These are phyloP conservation scores for Fomitopsis palustris DNA, from an alignment of 1,284 basidiomycete species.

Conservation along the genomic window DNA sequence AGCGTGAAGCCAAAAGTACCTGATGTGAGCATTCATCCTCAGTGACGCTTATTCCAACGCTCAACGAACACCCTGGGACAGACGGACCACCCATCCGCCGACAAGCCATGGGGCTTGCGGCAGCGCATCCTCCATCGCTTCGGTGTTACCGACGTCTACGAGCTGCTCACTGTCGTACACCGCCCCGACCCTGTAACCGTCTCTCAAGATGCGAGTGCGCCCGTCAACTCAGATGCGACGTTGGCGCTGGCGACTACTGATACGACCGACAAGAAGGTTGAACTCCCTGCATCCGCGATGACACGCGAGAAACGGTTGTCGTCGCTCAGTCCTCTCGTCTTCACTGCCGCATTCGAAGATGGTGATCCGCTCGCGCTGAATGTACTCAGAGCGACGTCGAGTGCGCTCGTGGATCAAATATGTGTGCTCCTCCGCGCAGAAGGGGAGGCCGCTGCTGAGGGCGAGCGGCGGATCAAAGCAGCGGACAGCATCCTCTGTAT, in stretches of 20 bases:
- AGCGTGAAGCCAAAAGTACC: conserved; percentile 33
- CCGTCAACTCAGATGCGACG: conserved; percentile 35
- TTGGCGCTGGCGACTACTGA: neutral
- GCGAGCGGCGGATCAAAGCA: conserved; percentile 43
- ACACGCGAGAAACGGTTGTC: conserved; percentile 72
- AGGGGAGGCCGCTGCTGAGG: conserved; percentile 15
- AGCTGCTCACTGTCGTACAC: conserved; percentile 60
- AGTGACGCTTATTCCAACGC: neutral
- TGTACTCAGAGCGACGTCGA: conserved; percentile 50
- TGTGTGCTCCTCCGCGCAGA: conserved; percentile 42
- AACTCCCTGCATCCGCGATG: conserved; percentile 15
- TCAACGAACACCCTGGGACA: neutral
- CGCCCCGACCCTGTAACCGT: conserved; percentile 43
- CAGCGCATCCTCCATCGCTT: conserved; percentile 49
- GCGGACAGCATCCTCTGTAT: conserved; percentile 61
- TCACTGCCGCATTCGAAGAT: conserved; percentile 65
- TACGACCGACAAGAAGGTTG: neutral
- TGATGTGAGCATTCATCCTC: neutral
- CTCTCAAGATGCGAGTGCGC: conserved; percentile 11
- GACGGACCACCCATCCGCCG: neutral
- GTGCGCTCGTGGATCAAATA: conserved; percentile 59
- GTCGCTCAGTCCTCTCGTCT: conserved; percentile 67
- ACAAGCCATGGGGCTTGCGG: conserved; percentile 21
- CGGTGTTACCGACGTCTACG: conserved; percentile 51
- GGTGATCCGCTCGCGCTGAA: conserved; percentile 54